Base-by-base conservation (phyloP, 805 yeast species). In the Priceomyces medius region DNA sequence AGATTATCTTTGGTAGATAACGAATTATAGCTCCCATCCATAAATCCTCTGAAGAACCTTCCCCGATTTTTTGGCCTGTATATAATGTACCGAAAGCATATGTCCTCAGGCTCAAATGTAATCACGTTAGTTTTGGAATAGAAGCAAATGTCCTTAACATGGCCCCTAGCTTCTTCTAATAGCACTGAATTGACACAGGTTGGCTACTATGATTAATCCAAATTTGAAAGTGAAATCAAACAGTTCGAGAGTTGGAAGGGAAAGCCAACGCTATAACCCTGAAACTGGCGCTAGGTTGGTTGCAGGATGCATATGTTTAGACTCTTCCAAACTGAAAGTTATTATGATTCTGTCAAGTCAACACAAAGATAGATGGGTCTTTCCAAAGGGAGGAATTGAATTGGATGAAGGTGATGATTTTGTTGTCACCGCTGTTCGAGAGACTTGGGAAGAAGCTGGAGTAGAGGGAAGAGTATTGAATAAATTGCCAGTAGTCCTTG, bases 381-480 rank as follows among this genome's bases (percentile, higher is more conserved):
- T 93, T 3, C 99, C 99, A 3, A 93, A 93, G 60, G 99, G 99
- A 24, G 99, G 99, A 1, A 81, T 90, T 29, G 99, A 93, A 63
- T 58, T 59, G 20, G 99, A 93, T 61, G 99, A 88, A 61, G 63
- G 66, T 3, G 74, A 68, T 31, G 73, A 68, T 44, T 68, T 49
- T 39, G 61, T 58, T 6, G 58, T 64, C 3, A 66, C 86, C 4
- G 97, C 97, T 0, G 68, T 75, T 13, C 72, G 99, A 44, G 99
- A 93, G 58, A 87, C 96, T 0, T 93, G 99, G 99, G 99, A 93
- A 61, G 99, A 93, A 64, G 93, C 96, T 0, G 99, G 99, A 0
- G 86, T 86, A 18, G 76, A 75, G 26, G 96, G 97, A 6, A 65
- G 59, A 13, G 71, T 89, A 3, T 53, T 69, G 3, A 51, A 56